Evolutionary conservation across 345 rosid species (phyloP).

Genomic region (Salix viminalis): DNA sequence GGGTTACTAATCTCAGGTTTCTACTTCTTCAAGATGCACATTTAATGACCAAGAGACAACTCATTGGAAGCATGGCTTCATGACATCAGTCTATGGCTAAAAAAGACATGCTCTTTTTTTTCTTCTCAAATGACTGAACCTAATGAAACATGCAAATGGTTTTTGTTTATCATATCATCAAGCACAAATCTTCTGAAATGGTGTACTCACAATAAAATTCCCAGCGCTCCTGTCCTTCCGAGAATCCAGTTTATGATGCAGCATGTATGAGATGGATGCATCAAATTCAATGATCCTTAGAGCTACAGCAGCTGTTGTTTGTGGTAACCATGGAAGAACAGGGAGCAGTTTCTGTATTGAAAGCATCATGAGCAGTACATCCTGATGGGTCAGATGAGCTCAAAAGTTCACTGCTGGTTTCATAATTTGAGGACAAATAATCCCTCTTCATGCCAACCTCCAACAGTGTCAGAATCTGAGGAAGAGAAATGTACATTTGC

Average conservation of each 20-base stretch:
- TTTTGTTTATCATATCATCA: not conserved
- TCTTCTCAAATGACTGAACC: not conserved
- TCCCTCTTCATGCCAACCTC: slow-evolving; percentile 61
- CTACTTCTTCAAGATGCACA: not conserved
- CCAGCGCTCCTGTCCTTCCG: slow-evolving; percentile 42
- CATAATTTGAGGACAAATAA: slow-evolving; percentile 54
- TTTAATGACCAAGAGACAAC: not conserved
- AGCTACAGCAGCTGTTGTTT: slow-evolving; percentile 68
- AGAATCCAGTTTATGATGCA: slow-evolving; percentile 41
- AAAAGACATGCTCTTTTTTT: not conserved
- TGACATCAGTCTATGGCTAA: not conserved
- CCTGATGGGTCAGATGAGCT: slow-evolving; percentile 19
- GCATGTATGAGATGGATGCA: slow-evolving; percentile 44
- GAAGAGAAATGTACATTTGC: not conserved
- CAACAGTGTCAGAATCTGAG: slow-evolving; percentile 57
- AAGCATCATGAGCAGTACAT: slow-evolving; percentile 15
- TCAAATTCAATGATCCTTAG: slow-evolving; percentile 68
- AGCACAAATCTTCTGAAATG: not conserved
- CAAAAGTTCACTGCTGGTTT: slow-evolving; percentile 63
- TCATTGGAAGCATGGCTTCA: not conserved
- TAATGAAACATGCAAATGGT: not conserved
- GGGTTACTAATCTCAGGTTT: not conserved
- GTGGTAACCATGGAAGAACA: slow-evolving; percentile 76
- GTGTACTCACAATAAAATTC: slow-evolving; percentile 45
- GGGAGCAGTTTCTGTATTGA: slow-evolving; percentile 23